Percentiles rank a stretch among this genome's conserved stretches.
These are phyloP conservation scores for Helicocarpus griseus DNA, from an alignment of 2,329 filamentous ascomycete genomes.

Conservation along the genomic window DNA sequence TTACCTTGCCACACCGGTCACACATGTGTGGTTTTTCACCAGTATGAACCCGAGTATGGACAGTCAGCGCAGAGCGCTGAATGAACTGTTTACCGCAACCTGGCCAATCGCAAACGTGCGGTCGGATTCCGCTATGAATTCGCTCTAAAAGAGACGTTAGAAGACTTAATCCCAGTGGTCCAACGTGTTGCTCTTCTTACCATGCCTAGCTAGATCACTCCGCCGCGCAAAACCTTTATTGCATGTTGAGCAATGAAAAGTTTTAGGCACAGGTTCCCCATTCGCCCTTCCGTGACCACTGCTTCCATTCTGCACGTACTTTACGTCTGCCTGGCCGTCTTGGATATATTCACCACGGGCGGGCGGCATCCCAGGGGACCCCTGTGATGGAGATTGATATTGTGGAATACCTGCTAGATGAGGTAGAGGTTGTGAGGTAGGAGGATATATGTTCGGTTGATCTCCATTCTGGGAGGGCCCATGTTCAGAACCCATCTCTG, in stretches of 20 bases:
- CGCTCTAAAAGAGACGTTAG: conserved; percentile 53
- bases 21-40: conserved; percentile 98
- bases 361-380: conserved; percentile 43
- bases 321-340: conserved; percentile 28
- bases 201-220: conserved; percentile 89
- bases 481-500: conserved; percentile 51
- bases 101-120: conserved; percentile 84
- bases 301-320: conserved; percentile 35
- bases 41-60: conserved; percentile 90
- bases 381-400: conserved; percentile 45
- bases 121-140: conserved; percentile 84
- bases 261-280: conserved; percentile 50
- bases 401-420: conserved; percentile 43
- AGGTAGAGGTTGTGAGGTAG: conserved; percentile 43
- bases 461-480: conserved; percentile 48
- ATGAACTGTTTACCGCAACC: conserved; percentile 95
- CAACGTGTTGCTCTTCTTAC: conserved; percentile 45
- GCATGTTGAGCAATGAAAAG: conserved; percentile 83
- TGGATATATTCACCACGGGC: conserved; percentile 47
- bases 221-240: conserved; percentile 84
- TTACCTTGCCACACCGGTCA: conserved; percentile 89
- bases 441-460: conserved; percentile 47
- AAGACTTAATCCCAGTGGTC: neutral
- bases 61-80: conserved; percentile 87
- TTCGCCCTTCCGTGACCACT: conserved; percentile 33